Percentiles rank a stretch among this genome's conserved stretches.
Conservation (phyloP, 768 basidiomycete species). For the Coprinellus micaceus region DNA sequence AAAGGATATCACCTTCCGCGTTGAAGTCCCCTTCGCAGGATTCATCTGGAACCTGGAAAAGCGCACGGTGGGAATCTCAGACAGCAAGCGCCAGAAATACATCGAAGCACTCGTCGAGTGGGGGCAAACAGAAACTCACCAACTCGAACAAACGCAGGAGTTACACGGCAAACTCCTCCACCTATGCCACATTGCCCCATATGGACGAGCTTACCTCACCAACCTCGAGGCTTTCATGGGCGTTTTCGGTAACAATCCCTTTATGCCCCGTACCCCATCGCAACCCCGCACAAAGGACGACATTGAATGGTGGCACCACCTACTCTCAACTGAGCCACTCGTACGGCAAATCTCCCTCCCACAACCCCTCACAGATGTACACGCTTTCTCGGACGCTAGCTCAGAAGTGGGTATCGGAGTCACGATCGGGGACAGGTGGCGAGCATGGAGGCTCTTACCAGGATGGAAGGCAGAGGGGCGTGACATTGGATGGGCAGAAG, state of each 20-base stretch:
- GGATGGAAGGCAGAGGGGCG: slow-evolving; percentile 26
- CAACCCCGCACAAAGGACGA: slow-evolving; percentile 12
- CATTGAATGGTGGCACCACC: slow-evolving; percentile 29
- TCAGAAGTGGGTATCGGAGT: slow-evolving; percentile 28
- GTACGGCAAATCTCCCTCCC: slow-evolving; percentile 23
- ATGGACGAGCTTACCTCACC: slow-evolving; percentile 34
- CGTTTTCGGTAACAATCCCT: slow-evolving; percentile 23
- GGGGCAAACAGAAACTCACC: slow-evolving; percentile 17
- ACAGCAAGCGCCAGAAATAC: slow-evolving; percentile 17
- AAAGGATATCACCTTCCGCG: slow-evolving; percentile 16
- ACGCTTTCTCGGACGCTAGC: slow-evolving; percentile 38
- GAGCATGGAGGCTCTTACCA: slow-evolving; percentile 30
- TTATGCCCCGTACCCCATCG: slow-evolving; percentile 21
- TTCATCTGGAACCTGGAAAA: slow-evolving; percentile 17
- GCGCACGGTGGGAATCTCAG: slow-evolving; percentile 10
- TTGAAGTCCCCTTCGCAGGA: slow-evolving; percentile 13
- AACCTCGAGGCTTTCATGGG: slow-evolving; percentile 31
- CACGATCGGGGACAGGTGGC: slow-evolving; percentile 24
- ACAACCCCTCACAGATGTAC: slow-evolving; percentile 17
- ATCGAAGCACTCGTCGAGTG: slow-evolving; percentile 22
- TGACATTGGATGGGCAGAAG: slow-evolving; percentile 47
- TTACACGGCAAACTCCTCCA: slow-evolving; percentile 38
- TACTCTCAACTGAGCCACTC: slow-evolving; percentile 9
- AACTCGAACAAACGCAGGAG: slow-evolving; percentile 27
- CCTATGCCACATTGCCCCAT: slow-evolving; percentile 21